These are phyloP conservation scores for Tuber brumale DNA, from an alignment of 495 filamentous ascomycete genomes.

Conservation along the genomic window DNA sequence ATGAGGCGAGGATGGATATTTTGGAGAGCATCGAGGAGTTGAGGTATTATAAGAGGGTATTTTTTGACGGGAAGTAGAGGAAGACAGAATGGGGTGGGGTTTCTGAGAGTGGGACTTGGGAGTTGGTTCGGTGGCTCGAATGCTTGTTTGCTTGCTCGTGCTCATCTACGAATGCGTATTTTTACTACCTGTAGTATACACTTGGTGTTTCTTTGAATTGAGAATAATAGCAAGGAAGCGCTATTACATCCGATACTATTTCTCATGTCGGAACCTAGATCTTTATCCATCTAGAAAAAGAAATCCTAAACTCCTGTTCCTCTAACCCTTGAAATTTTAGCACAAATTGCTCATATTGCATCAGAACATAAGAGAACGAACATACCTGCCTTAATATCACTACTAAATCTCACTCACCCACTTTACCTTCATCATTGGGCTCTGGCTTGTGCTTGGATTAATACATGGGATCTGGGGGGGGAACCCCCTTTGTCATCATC, in stretches of 20 bases:
- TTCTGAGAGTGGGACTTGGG: not conserved
- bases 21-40: slow-evolving; percentile 92
- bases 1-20: slow-evolving; percentile 84
- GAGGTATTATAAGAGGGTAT: slow-evolving; percentile 62
- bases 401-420: not conserved
- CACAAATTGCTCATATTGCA: not conserved
- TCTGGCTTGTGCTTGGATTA: too few relatives aligned
- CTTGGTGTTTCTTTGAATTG: not conserved
- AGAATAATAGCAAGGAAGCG: not conserved
- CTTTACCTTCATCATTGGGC: not conserved
- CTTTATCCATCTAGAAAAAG: not conserved
- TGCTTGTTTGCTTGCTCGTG: not conserved
- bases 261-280: not conserved
- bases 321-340: not conserved
- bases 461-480: too few relatives aligned
- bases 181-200: not conserved
- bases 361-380: not conserved
- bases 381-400: not conserved
- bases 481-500: not conserved
- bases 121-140: not conserved
- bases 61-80: slow-evolving; percentile 50
- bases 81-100: not conserved
- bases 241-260: not conserved
- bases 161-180: not conserved
- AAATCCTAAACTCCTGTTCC: not conserved